Percentiles rank a stretch among this genome's conserved stretches.
These are phyloP conservation scores for Macrocystidia cucumis DNA, from an alignment of 1,284 basidiomycete genomes.

Conservation along the genomic window DNA sequence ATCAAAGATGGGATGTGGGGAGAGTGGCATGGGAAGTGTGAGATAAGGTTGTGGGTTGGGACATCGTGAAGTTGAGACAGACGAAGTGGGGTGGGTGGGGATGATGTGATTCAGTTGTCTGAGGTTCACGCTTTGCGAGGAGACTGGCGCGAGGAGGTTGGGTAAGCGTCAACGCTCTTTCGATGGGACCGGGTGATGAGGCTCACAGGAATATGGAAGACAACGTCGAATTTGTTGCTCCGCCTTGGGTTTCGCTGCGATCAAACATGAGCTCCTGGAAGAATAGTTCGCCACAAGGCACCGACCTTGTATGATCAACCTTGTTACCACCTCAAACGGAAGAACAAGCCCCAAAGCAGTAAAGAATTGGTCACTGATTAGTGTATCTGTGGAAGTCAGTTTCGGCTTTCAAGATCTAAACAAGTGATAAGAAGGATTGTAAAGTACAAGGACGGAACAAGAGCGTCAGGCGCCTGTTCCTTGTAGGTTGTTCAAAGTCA, in stretches of 20 bases:
- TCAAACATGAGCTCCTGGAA: too few relatives aligned
- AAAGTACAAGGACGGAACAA: constrained; percentile 3
- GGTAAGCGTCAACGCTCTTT: background rate
- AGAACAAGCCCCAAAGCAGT: constrained; percentile 57
- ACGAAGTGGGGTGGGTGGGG: background rate
- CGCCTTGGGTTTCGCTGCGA: too few relatives aligned
- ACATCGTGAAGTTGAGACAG: background rate
- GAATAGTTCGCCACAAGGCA: too few relatives aligned
- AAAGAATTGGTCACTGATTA: constrained; percentile 66
- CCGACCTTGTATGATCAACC: constrained; percentile 61
- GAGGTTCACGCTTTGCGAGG: background rate
- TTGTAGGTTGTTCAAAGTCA: constrained; percentile 2
- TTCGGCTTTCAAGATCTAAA: constrained; percentile 57
- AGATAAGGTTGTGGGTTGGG: background rate
- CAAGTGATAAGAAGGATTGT: constrained; percentile 6
- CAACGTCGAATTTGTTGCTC: too few relatives aligned
- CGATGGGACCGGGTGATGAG: background rate
- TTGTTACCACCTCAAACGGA: constrained; percentile 49
- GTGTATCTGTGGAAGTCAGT: constrained; percentile 38
- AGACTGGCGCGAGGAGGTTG: background rate
- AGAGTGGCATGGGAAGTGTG: background rate
- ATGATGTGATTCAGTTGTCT: background rate
- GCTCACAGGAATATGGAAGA: background rate
- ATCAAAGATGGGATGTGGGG: background rate
- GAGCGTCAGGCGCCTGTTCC: background rate